phyloP scores from a whole-genome alignment of 129 eudicot genomes.

The Daucus carota region DH1_v3.0 NC_030382.2:53515501-53516000 shows the following conservation, averaged over 20 bases:
- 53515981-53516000: not conserved
- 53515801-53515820: too few relatives aligned
- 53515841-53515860: not conserved
- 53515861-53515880: not conserved
- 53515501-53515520: slow-evolving; percentile 74
- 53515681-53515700: not conserved
- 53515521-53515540: slow-evolving; percentile 54
- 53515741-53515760: not conserved
- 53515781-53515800: not conserved
- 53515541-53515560: slow-evolving; percentile 57
- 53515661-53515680: not conserved
- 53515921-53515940: not conserved
- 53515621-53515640: not conserved
- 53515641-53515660: not conserved
- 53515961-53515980: not conserved
- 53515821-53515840: not conserved
- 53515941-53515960: not conserved
- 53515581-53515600: slow-evolving; percentile 55
- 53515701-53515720: not conserved
- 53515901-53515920: too few relatives aligned
- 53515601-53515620: slow-evolving; percentile 11
- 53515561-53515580: slow-evolving; percentile 62
- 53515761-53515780: not conserved
- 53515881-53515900: not conserved
- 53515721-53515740: not conserved